Evolutionary conservation across 2,329 filamentous ascomycete genomes (phyloP), one percentile per base, ranked within the genome.

Genomic region (Penicillium digitatum): DNA sequence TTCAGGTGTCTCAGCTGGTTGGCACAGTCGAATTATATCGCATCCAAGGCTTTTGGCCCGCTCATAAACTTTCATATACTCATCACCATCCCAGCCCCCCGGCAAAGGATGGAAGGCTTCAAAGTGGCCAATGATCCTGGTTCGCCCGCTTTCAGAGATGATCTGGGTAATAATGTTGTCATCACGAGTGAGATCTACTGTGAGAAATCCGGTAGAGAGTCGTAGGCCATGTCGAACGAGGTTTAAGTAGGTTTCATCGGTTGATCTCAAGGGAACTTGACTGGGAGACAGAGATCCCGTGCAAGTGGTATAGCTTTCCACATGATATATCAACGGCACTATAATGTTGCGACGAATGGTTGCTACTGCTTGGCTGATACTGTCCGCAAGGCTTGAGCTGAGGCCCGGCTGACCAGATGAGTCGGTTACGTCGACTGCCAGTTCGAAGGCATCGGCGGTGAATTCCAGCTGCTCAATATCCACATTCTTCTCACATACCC

Each of bases 371-470:
- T 79, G 78, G 48, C 84, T 84, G 59, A 87, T 83, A 12, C 78
- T 74, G 48, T 76, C 75, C 2, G 77, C 77, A 27, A 79, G 67
- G 31, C 61, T 62, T 16, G 69, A 67, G 47, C 69, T 50, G 69
- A 67, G 65, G 50, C 66, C 57, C 4, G 67, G 58, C 16, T 74
- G 62, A 20, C 72, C 69, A 9, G 66, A 63, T 27, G 64, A 52
- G 12, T 56, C 64, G 9, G 62, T 54, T 26, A 69, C 58, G 52
- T 81, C 79, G 22, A 87, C 73, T 14, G 81, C 76, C 4, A 88
- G 73, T 64, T 88, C 85, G 31, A 89, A 81, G 6, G 85, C 86
- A 68, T 89, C 87, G 3, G 81, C 82, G 4, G 84, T 86, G n/a
- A 81, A 81, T 56, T 87, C 85, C 20, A 87, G 71, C 26, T 84